These are phyloP conservation scores for Kregervanrija fluxuum DNA, from an alignment of 805 yeast species.

Conservation along the genomic window DNA sequence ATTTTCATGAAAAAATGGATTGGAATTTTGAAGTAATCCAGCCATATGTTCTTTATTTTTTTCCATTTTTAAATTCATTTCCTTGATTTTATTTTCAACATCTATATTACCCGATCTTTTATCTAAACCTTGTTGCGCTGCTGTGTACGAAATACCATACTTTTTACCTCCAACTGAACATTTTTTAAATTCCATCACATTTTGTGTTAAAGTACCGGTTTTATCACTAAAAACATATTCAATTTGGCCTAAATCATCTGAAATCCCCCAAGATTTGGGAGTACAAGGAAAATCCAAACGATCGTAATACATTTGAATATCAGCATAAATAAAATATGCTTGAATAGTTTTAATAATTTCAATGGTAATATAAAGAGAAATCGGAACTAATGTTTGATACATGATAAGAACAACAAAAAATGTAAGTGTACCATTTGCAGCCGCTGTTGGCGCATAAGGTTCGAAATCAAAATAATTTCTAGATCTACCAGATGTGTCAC, in stretches of 20 bases:
- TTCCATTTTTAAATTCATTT: conserved; percentile 34
- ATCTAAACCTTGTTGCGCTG: conserved; percentile 66
- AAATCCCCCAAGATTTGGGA: conserved; percentile 77
- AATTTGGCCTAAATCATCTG: conserved; percentile 79
- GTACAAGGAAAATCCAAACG: conserved; percentile 67
- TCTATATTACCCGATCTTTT: conserved; percentile 54
- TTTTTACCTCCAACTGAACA: conserved; percentile 61
- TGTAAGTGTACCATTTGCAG: conserved; percentile 57
- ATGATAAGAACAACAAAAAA: conserved; percentile 69
- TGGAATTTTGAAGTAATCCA: conserved; percentile 28
- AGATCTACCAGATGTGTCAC: conserved; percentile 32
- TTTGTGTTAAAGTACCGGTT: conserved; percentile 79
- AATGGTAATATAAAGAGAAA: conserved; percentile 69
- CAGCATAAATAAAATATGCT: conserved; percentile 69
- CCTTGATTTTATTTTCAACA: conserved; percentile 39
- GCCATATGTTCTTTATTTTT: conserved; percentile 43
- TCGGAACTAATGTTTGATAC: conserved; percentile 74
- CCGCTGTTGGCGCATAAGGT: conserved; percentile 51
- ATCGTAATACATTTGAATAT: conserved; percentile 61
- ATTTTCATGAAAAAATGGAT: conserved; percentile 38
- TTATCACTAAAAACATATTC: conserved; percentile 79
- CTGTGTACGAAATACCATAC: conserved; percentile 73
- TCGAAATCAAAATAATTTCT: conserved; percentile 53
- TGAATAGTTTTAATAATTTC: conserved; percentile 75
- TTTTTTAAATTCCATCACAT: conserved; percentile 75